Evolutionary conservation across 2,329 filamentous ascomycete genomes (phyloP), one percentile per base, ranked within the genome.

Genomic region (Penicillium psychrosexuale): DNA sequence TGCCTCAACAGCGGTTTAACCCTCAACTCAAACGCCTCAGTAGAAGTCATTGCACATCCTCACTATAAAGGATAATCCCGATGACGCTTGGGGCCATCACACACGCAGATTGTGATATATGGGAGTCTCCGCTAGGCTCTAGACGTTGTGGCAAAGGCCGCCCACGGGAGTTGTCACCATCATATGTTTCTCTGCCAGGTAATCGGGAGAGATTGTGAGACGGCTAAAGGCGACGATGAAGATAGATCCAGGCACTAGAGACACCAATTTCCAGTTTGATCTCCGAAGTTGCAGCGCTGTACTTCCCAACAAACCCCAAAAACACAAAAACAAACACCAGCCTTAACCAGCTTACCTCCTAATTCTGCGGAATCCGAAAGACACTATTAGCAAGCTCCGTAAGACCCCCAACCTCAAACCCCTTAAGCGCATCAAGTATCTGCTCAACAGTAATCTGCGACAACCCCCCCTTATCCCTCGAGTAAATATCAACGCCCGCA

Each of bases 401-500:
- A n/a, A 63, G 54, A 19, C 58, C 56, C 4, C 28, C 19, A 3
- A 58, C 43, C 11, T 37, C 49, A 17, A 61, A 43, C 1, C 12
- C 59, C 34, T 45, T 53, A 5, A 63, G 43, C 31, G 51, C 47
- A 12, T 38, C 13, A 1, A 52, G n/a, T 17, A 64, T 63, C 15
- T 55, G 37, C 17, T 63, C 56, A 8, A 62, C 42, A 1, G 33
- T 43, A 5, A 8, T 24, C 33, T 28, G 36, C 0, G 28, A 9
- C 8, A 63, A 24, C 0, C 61, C 62, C 31, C 52, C 50, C 39
- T 55, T 59, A 2, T 49, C 40, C 62, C 88, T 80, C 43, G 84
- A 85, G 71, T 93, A 94, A 9, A 95, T 73, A 73, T 96, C 91
- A 30, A 96, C 66, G 0, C 91, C 91, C 53, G 90, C 89, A 59